Base-by-base conservation (phyloP, 164 flowering plant species). In the Aristolochia californica region DNA sequence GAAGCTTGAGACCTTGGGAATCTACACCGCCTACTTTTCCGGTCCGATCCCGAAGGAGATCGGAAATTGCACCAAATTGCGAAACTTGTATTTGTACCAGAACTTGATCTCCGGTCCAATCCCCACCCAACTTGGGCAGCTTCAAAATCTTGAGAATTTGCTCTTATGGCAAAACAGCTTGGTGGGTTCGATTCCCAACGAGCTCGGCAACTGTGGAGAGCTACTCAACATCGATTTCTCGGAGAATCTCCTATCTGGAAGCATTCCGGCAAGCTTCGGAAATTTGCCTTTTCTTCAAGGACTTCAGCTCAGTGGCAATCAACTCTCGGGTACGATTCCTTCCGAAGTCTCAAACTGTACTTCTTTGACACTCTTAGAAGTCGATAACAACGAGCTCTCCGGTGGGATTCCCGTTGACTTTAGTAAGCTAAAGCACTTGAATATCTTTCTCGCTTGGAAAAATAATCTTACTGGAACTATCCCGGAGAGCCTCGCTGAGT, bases 41-140 rank as follows among this genome's bases (percentile, higher is more conserved):
- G 96, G 95, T 55, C 71, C 85, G 2, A 80, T 93, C 38, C 99
- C 97, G 13, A 88, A 83, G 43, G 97, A 87, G 77, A 80, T 93
- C 47, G 93, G 87, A 24, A 77, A 85, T 70, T 89, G 99, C 75
- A 81, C 68, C 44, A 83, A 78, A 47, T 61, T 93, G 69, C 85
- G 80, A 74, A 85, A 76, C 64, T 55, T 93, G 58, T 87, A 81
- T 65, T 67, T 93, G 72, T 87, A 93, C 69, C 85, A 89, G 80
- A 89, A 93, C 60, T 83, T 87, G 0, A 67, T 93, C 53, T 77
- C 95, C 0, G 96, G 97, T 53, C 61, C 82, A n/a, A 78, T 93
- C 18, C 99, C 99, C 1, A 63, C 58, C 56, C 52, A 63, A 47
- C 61, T 93, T 23, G 97, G 97, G 57, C 63, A 73, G 68, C 79